Evolutionary conservation across 306 rosid species (phyloP), one percentile per base, ranked within the genome.

Genomic region (Cajanus cajan): DNA sequence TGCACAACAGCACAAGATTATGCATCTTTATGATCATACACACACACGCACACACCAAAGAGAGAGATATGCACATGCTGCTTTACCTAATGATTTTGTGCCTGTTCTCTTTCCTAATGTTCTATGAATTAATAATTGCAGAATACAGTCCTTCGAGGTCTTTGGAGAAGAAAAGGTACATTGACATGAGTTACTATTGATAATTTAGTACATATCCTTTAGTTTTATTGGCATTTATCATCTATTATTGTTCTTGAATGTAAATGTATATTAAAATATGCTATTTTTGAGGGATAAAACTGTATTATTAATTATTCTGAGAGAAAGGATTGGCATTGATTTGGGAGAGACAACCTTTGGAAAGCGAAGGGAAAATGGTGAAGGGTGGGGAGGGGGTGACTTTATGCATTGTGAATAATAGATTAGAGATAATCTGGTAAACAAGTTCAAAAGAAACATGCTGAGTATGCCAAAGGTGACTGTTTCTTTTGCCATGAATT

Each of bases 81-180:
- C 69, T 80, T 63, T 68, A 67, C 52, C 54, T 33, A 31, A 71
- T 78, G 81, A 45, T 51, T 80, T 69, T 24, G 11, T 16, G 33
- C 40, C 45, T 58, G 48, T n/a, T 83, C 22, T 71, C 52, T 84
- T 72, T 68, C 59, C 77, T 69, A 61, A 86, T 88, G 64, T 74
- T 66, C 72, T 61, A 33, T 84, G 87, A 71, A 73, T 69, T 84
- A 59, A 57, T 84, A 81, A 75, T 85, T 80, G 90, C 94, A 92
- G 98, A 87, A 37, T 54, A 83, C 83, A 90, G 97, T 80, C 88
- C 91, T 13, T 81, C 85, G 19, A 88, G 87, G 82, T 86, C 98
- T 68, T 78, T 76, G 33, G 97, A 91, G 78, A 90, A 66, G 65
- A 85, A 51, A 62, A 85, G 91, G 98, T 92, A 80, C 78, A 76